A percentile compares a stretch with the other conserved stretches of the same genome.
Evolutionary conservation across 2,329 filamentous ascomycete genomes (phyloP).

Genomic region (Phyllosticta citriasiana): DNA sequence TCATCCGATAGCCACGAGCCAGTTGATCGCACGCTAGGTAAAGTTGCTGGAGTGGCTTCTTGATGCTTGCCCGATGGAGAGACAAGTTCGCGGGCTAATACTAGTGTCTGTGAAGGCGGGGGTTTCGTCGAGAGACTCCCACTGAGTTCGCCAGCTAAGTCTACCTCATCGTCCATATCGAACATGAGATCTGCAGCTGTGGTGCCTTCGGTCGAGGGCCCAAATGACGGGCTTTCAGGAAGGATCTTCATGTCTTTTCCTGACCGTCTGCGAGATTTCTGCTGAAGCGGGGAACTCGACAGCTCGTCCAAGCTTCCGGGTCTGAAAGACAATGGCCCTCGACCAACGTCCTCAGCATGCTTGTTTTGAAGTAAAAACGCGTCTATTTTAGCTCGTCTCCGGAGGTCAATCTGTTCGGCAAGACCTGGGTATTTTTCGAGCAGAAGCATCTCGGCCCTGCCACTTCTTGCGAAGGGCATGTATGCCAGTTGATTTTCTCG

Average conservation of each 20-base stretch:
- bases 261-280: conserved; percentile 12
- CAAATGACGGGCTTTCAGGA: conserved; percentile 50
- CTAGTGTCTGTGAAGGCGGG: neutral
- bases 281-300: conserved; percentile 4
- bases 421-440: conserved; percentile 56
- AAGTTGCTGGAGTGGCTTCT: neutral
- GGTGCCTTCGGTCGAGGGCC: conserved; percentile 56
- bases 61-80: neutral
- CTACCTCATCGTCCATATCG: conserved; percentile 77
- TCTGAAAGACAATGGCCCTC: conserved; percentile 50
- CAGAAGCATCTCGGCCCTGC: conserved; percentile 56
- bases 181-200: conserved; percentile 77
- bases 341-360: conserved; percentile 56
- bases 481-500: conserved; percentile 71
- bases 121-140: neutral
- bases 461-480: conserved; percentile 68
- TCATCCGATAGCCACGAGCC: neutral
- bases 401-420: conserved; percentile 56
- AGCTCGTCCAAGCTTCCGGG: conserved; percentile 57
- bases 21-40: neutral
- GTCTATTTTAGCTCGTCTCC: conserved; percentile 59
- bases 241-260: conserved; percentile 37
- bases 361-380: conserved; percentile 61
- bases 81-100: neutral
- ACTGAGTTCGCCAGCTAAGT: conserved; percentile 10